Evolutionary conservation across 176 grass and related monocot genomes (phyloP).

Genomic region (Saccharum officinarum): DNA sequence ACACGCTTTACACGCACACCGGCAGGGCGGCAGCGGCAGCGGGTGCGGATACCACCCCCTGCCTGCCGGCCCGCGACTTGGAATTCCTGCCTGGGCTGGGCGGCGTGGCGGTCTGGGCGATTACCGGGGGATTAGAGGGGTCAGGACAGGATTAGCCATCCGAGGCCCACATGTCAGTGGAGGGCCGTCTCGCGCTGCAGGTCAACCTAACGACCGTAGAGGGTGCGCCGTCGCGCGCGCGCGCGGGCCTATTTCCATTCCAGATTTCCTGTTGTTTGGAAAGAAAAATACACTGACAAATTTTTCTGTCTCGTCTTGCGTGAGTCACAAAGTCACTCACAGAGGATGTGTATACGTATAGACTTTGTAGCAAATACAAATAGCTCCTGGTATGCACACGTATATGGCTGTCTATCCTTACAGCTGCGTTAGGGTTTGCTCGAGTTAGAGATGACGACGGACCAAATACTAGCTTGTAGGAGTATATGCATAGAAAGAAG

Average conservation of each 20-base stretch:
- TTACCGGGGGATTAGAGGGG: background rate
- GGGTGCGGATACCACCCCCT: conserved; percentile 11
- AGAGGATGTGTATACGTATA: background rate
- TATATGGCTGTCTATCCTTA: background rate
- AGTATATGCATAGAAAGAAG: background rate
- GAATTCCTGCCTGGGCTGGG: background rate
- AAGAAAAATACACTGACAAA: background rate
- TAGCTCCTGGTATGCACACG: background rate
- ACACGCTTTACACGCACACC: background rate
- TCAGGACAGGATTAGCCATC: background rate
- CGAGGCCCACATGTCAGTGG: background rate
- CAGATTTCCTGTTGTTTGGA: background rate
- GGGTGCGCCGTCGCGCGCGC: background rate
- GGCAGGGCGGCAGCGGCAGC: background rate
- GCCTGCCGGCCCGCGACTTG: background rate
- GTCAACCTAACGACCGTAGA: background rate
- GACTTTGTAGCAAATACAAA: background rate
- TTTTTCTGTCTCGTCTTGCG: too few relatives aligned
- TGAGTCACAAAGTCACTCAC: background rate
- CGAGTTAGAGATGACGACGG: background rate
- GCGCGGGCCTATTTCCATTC: background rate
- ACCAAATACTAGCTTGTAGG: background rate
- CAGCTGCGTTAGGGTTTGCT: background rate
- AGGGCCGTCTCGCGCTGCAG: background rate
- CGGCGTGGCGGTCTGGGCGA: background rate